Conservation (phyloP, 108 stramenopile genomes). For the Skeletonema marinoi region DNA sequence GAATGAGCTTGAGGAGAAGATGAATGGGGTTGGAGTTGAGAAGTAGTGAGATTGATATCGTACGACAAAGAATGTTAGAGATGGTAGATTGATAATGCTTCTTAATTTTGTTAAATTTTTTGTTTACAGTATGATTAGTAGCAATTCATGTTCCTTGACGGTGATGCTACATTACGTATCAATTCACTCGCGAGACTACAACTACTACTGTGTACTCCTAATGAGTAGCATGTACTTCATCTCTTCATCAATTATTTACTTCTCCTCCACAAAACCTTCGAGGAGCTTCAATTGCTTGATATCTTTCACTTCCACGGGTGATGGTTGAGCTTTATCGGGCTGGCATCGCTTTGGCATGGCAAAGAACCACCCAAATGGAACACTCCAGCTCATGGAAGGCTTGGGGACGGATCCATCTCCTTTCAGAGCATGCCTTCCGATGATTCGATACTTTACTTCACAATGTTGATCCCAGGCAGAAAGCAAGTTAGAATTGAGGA, state of each 20-base stretch:
- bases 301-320: conserved; percentile 22
- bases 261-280: conserved; percentile 10
- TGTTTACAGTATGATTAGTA: not conserved
- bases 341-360: conserved; percentile 38
- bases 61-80: not conserved
- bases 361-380: conserved; percentile 48
- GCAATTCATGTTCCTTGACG: too few species aligned
- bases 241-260: conserved; percentile 9
- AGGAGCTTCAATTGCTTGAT: conserved; percentile 18
- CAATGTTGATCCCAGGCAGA: conserved; percentile 22
- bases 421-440: conserved; percentile 46
- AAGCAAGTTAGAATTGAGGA: conserved; percentile 46
- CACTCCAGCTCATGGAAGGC: conserved; percentile 46
- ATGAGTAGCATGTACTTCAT: not conserved
- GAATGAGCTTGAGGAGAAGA: conserved; percentile 52
- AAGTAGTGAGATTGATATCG: not conserved
- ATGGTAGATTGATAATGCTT: not conserved
- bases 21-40: conserved; percentile 16
- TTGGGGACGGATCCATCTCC: conserved; percentile 23
- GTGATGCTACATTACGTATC: conserved; percentile 17
- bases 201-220: conserved; percentile 13
- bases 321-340: conserved; percentile 26
- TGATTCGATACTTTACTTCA: conserved; percentile 47
- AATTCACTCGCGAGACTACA: not conserved
- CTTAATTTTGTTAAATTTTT: not conserved